A percentile compares a stretch with the other conserved stretches of the same genome.
Evolutionary conservation across 1,284 basidiomycete genomes (phyloP).

Genomic region (Athelia psychrophila): DNA sequence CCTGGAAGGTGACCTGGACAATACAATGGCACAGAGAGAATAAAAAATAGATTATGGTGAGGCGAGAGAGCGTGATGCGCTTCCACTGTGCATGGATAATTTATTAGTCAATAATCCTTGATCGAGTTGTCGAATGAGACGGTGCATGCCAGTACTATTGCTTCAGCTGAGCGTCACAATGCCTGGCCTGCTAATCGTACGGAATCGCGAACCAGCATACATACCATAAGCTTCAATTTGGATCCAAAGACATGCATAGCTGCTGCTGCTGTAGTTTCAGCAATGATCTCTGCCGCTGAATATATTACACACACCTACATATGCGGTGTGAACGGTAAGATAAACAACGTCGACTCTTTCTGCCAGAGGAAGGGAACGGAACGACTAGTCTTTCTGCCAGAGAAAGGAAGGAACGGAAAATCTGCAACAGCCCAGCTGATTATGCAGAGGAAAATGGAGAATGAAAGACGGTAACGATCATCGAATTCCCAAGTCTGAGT

Average conservation of each 20-base stretch:
- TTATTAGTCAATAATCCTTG: conserved; percentile 10
- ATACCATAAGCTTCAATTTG: conserved; percentile 52
- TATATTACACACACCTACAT: not conserved
- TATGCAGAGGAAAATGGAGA: conserved; percentile 28
- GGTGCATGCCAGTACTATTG: not conserved
- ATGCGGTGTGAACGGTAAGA: not conserved
- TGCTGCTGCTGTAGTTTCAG: conserved; percentile 8
- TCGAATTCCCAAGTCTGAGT: no score
- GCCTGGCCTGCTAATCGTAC: conserved; percentile 1
- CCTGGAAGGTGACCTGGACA: conserved; percentile 68
- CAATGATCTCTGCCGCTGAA: no score
- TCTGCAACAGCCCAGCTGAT: conserved; percentile 51
- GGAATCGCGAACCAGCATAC: conserved; percentile 17
- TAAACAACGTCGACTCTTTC: not conserved
- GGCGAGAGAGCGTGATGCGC: conserved; percentile 63
- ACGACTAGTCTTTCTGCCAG: conserved; percentile 12
- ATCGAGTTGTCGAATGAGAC: conserved; percentile 7
- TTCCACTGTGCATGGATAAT: conserved; percentile 59
- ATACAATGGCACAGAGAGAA: conserved; percentile 67
- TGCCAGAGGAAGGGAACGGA: conserved; percentile 1
- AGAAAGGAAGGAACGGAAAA: conserved; percentile 27
- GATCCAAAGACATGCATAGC: conserved; percentile 46
- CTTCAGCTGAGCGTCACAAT: not conserved
- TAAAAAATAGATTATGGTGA: conserved; percentile 62
- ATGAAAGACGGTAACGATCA: conserved; percentile 10